Conservation (phyloP, 768 basidiomycete species). For the Mycena maculata region DNA sequence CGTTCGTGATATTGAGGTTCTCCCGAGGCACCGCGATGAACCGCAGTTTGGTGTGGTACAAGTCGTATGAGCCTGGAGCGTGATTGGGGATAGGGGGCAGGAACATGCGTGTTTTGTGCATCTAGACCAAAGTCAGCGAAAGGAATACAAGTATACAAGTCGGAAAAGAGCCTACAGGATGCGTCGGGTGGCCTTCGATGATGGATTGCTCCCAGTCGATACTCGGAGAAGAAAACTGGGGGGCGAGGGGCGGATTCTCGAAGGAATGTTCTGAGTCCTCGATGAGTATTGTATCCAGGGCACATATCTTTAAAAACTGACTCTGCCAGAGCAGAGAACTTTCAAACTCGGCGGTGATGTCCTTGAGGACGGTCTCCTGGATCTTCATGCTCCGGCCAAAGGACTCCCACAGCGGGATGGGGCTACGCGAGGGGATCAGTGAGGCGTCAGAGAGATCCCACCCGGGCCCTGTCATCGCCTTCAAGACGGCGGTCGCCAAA, state of each 20-base stretch:
- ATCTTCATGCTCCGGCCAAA: constrained; percentile 53
- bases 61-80: constrained; percentile 60
- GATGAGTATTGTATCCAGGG: neutral
- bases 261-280: constrained; percentile 56
- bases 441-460: constrained; percentile 40
- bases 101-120: constrained; percentile 68
- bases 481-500: constrained; percentile 42
- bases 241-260: constrained; percentile 58
- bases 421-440: constrained; percentile 46
- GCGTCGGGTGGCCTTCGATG: constrained; percentile 70
- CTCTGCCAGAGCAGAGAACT: constrained; percentile 68
- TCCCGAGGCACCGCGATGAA: constrained; percentile 58
- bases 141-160: neutral
- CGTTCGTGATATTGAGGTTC: constrained; percentile 59
- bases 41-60: constrained; percentile 60
- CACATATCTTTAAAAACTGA: constrained; percentile 35
- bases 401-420: constrained; percentile 56
- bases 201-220: constrained; percentile 73
- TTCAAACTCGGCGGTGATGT: constrained; percentile 60
- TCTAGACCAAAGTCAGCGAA: constrained; percentile 45
- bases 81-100: constrained; percentile 61
- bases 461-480: constrained; percentile 41
- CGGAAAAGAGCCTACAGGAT: constrained; percentile 55
- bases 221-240: constrained; percentile 58
- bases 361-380: constrained; percentile 46